Conservation (phyloP, 2,329 filamentous ascomycete genomes). For the Tolypocladium endophyticum region DNA sequence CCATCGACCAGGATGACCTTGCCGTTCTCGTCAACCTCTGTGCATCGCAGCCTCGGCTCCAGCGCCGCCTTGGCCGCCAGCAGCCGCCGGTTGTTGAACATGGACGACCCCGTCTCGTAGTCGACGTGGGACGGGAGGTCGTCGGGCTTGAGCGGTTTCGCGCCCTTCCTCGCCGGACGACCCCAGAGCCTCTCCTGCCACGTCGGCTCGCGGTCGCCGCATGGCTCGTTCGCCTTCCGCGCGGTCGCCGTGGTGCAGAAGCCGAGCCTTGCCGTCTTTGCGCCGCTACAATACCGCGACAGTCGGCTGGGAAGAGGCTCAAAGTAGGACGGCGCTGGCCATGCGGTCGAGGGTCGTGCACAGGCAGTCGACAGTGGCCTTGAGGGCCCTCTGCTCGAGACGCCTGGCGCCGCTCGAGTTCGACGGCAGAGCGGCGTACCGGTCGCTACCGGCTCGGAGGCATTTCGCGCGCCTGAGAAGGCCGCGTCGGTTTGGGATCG, state of each 20-base stretch:
- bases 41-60: slow-evolving; percentile 81
- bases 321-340: background rate
- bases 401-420: slow-evolving; percentile 4
- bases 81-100: slow-evolving; percentile 60
- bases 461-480: slow-evolving; percentile 32
- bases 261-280: background rate
- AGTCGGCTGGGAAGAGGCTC: background rate
- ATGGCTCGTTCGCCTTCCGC: slow-evolving; percentile 11
- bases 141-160: slow-evolving; percentile 39
- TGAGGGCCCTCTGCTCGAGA: background rate
- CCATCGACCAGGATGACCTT: slow-evolving; percentile 87
- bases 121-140: slow-evolving; percentile 50
- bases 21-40: slow-evolving; percentile 86
- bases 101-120: slow-evolving; percentile 39
- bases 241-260: slow-evolving; percentile 17
- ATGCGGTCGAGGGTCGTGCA: background rate
- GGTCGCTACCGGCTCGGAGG: slow-evolving; percentile 2
- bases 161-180: slow-evolving; percentile 21
- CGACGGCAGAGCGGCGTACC: slow-evolving; percentile 9
- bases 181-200: slow-evolving; percentile 43
- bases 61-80: slow-evolving; percentile 67
- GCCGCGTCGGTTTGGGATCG: slow-evolving; percentile 56
- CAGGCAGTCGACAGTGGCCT: background rate
- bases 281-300: background rate
- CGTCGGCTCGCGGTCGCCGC: slow-evolving; percentile 14